Evolutionary conservation across 768 basidiomycete genomes (phyloP).

Genomic region (Pisolithus albus): DNA sequence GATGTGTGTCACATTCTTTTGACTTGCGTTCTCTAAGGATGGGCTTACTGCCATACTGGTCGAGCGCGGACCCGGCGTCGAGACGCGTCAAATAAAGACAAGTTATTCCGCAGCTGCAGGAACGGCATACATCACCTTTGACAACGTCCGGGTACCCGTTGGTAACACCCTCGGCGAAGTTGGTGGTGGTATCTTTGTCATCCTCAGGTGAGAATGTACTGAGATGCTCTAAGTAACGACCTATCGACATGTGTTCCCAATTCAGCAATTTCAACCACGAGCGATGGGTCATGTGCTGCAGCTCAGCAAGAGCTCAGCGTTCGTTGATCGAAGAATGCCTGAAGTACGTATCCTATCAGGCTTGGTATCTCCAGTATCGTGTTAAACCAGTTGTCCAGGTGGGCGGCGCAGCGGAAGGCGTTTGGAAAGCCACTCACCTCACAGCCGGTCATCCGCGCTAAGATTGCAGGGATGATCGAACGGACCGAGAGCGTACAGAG

Average conservation of each 20-base stretch:
- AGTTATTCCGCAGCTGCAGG: slow-evolving; percentile 87
- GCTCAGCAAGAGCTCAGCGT: slow-evolving; percentile 67
- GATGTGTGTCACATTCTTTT: slow-evolving; percentile 14
- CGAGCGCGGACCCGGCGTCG: slow-evolving; percentile 55
- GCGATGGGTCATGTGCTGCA: slow-evolving; percentile 86
- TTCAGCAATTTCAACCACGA: slow-evolving; percentile 89
- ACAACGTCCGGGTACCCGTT: slow-evolving; percentile 79
- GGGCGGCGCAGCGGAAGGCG: slow-evolving; percentile 83
- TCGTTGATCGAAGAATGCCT: slow-evolving; percentile 73
- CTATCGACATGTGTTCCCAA: neutral
- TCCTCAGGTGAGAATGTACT: slow-evolving; percentile 36
- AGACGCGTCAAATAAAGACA: slow-evolving; percentile 67
- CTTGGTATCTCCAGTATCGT: neutral
- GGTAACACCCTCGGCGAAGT: slow-evolving; percentile 72
- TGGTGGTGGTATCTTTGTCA: slow-evolving; percentile 57
- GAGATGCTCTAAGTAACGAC: neutral
- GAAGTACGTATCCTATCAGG: slow-evolving; percentile 38
- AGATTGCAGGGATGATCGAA: slow-evolving; percentile 86
- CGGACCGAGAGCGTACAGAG: slow-evolving; percentile 73
- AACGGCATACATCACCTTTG: slow-evolving; percentile 77
- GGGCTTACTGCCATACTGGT: slow-evolving; percentile 63
- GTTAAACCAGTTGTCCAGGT: slow-evolving; percentile 38
- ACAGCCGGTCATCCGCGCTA: slow-evolving; percentile 82
- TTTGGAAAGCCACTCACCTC: slow-evolving; percentile 84
- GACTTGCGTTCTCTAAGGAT: slow-evolving; percentile 27